Evolutionary conservation across 2,329 filamentous ascomycete genomes (phyloP), one percentile per base, ranked within the genome.

Genomic region (Colletotrichum tropicicola): DNA sequence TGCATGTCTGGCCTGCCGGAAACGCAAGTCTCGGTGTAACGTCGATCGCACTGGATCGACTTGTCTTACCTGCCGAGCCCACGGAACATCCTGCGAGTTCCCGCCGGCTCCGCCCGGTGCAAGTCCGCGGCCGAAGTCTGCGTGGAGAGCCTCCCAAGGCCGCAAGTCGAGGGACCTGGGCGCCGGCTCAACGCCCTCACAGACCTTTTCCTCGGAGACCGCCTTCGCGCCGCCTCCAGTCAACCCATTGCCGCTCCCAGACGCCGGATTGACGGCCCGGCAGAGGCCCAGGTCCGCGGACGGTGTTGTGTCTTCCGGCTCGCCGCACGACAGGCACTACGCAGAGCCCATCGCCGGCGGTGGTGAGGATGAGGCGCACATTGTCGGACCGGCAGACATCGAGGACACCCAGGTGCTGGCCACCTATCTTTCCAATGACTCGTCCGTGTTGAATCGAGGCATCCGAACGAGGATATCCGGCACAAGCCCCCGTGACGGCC

Each of bases 11-110:
- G 77, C 86, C 10, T 90, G 88, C 70, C 82, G 88, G 58, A 83
- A 83, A 65, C 82, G 88, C 65, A 89, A 89, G 72, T 87, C 86
- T 4, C 81, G 88, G 68, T 90, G 88, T 70, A 87, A 86, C 17
- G 82, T 87, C 32, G 86, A 88, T 69, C 75, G 83, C 8, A 79
- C 81, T 5, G 80, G 82, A 3, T 76, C 83, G 54, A 79, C 80
- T 7, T 90, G 87, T 69, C 73, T 88, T 6, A 80, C 88, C 69
- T 90, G 87, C 72, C 82, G 82, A 39, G 83, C 86, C 19, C 85
- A 89, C 69, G 82, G 83, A 6, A 87, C 85, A 12, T 81, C 86
- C 19, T 89, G 87, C 62, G 78, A 82, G 53, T 88, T 87, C 55
- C 84, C 85, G 23, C 62, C 62, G 23, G 12, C 57, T 6, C 57